These are phyloP conservation scores for Coleophoma eucalyptorum DNA, from an alignment of 2,329 filamentous ascomycete genomes.

Conservation along the genomic window DNA sequence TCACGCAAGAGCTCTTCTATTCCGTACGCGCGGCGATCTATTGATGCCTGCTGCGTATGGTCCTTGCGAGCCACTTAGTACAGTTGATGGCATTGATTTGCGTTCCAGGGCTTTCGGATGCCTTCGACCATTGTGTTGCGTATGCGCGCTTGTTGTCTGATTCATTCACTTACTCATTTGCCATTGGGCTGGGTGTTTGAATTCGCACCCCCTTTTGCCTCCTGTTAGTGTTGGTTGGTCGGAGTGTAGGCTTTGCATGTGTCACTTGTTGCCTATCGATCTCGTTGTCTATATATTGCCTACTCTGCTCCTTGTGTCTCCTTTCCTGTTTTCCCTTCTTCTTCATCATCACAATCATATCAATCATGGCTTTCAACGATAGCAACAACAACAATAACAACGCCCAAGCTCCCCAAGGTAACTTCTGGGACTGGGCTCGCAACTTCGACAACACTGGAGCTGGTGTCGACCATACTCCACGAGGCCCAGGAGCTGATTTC, in stretches of 20 bases:
- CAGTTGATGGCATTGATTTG: not conserved
- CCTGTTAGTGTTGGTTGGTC: not conserved
- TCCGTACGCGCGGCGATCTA: not conserved
- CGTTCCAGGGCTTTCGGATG: slow-evolving; percentile 9
- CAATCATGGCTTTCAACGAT: slow-evolving; percentile 3
- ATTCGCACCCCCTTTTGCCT: not conserved
- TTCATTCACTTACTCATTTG: not conserved
- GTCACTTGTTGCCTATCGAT: slow-evolving; percentile 1
- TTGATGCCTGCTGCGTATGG: slow-evolving; percentile 1
- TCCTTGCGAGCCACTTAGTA: no score
- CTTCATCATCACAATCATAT: slow-evolving; percentile 9
- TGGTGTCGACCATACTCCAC: slow-evolving; percentile 22
- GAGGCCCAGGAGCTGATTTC: slow-evolving; percentile 3
- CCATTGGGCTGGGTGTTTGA: not conserved
- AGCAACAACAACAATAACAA: slow-evolving; percentile 16
- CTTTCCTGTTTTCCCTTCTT: slow-evolving; percentile 9
- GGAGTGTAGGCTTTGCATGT: not conserved
- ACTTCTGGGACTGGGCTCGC: slow-evolving; percentile 26
- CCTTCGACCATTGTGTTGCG: slow-evolving; percentile 10
- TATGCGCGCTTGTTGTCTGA: slow-evolving; percentile 11
- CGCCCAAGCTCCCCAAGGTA: slow-evolving; percentile 15
- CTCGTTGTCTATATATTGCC: slow-evolving; percentile 13
- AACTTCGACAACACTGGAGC: slow-evolving; percentile 19
- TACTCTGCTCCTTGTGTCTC: slow-evolving; percentile 4
- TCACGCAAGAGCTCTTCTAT: slow-evolving; percentile 1